phyloP scores from a whole-genome alignment of 2,329 filamentous ascomycete genomes.

The Penicillium sp. region DNA sequence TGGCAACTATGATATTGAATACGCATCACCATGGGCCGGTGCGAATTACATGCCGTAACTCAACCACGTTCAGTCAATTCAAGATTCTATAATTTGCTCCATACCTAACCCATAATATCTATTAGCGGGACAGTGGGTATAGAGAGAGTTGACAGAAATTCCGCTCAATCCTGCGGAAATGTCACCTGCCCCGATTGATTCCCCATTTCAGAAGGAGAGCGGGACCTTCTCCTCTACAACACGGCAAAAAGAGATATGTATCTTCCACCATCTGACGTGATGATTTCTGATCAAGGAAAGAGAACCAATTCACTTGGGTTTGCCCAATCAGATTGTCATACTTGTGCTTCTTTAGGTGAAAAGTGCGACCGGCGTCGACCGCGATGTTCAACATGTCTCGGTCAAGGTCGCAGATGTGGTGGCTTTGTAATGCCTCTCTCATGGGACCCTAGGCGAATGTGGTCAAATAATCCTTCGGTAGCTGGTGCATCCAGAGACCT shows the following conservation, averaged over 20 bases:
- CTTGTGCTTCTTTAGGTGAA: constrained; percentile 15
- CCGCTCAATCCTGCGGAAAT: neutral
- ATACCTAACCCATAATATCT: neutral
- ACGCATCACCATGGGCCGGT: constrained; percentile 82
- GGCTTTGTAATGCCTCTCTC: constrained; percentile 8
- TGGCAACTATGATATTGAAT: constrained; percentile 85
- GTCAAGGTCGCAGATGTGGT: constrained; percentile 14
- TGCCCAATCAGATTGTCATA: constrained; percentile 24
- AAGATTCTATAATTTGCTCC: too few relatives aligned
- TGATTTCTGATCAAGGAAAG: constrained; percentile 8
- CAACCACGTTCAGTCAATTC: too few relatives aligned
- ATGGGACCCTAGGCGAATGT: constrained; percentile 13
- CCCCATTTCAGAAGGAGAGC: neutral
- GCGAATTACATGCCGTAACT: constrained; percentile 70
- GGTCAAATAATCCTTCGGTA: neutral
- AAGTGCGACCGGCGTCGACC: constrained; percentile 22
- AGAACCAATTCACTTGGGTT: constrained; percentile 22
- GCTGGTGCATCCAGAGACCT: neutral
- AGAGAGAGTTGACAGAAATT: neutral
- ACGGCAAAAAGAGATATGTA: neutral
- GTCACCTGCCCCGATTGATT: neutral
- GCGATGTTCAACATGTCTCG: constrained; percentile 21
- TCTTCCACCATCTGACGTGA: neutral
- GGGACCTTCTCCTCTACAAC: neutral
- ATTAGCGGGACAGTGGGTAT: neutral